These are phyloP conservation scores for Penicillium ochrochloron DNA, from an alignment of 495 filamentous ascomycete genomes.

Conservation along the genomic window DNA sequence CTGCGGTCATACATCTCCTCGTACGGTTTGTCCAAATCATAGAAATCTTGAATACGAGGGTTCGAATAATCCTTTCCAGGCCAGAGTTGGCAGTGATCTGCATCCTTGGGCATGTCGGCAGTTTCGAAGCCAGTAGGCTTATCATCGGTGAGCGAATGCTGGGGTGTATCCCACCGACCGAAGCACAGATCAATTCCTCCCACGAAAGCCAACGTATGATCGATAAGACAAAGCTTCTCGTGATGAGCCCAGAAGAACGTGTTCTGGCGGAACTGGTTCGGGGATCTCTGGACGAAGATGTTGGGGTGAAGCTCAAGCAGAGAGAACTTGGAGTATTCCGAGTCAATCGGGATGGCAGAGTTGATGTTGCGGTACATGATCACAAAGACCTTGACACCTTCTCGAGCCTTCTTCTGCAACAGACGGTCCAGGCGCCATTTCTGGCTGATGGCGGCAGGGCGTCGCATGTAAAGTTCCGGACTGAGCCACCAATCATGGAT, in stretches of 20 bases:
- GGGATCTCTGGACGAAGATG: slow-evolving; percentile 91
- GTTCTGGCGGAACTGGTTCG: slow-evolving; percentile 97
- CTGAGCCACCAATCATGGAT: slow-evolving; percentile 99
- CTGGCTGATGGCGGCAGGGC: slow-evolving; percentile 94
- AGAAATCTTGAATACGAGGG: slow-evolving; percentile 93
- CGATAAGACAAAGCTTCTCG: slow-evolving; percentile 94
- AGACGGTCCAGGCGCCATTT: slow-evolving; percentile 97
- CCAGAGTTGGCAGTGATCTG: slow-evolving; percentile 94
- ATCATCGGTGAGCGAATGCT: slow-evolving; percentile 88
- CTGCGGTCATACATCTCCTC: slow-evolving; percentile 98
- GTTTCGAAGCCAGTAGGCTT: slow-evolving; percentile 94
- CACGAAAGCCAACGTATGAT: slow-evolving; percentile 95
- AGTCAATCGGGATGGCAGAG: slow-evolving; percentile 96
- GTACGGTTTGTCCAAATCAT: slow-evolving; percentile 89
- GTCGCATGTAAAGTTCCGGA: slow-evolving; percentile 93
- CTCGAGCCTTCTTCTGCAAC: slow-evolving; percentile 88
- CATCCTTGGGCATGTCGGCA: slow-evolving; percentile 75
- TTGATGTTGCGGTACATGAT: slow-evolving; percentile 99
- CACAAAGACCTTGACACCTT: slow-evolving; percentile 97
- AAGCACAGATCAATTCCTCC: slow-evolving; percentile 98
- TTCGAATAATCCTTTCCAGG: slow-evolving; percentile 99
- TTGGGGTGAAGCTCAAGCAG: slow-evolving; percentile 96
- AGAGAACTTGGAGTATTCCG: slow-evolving; percentile 98
- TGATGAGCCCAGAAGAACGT: slow-evolving; percentile 99
- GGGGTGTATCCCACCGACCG: slow-evolving; percentile 94